A percentile compares a stretch with the other conserved stretches of the same genome.
phyloP scores from a whole-genome alignment of 2,329 filamentous ascomycete species.

The Aureobasidium sp. region DNA sequence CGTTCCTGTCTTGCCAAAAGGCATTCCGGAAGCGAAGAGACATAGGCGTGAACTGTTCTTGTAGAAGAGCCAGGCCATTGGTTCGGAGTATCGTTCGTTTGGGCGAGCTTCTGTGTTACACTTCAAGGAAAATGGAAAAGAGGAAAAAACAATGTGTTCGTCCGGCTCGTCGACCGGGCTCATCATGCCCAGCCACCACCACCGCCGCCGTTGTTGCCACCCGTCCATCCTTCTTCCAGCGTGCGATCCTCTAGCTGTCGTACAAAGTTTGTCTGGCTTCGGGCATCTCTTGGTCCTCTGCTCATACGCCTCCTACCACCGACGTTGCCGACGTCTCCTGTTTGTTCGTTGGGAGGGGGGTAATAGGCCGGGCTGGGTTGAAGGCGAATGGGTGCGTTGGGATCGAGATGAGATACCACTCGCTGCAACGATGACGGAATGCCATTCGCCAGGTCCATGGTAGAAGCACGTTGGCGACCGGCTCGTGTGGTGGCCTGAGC shows the following conservation, averaged over 20 bases:
- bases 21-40: not conserved
- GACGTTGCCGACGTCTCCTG: constrained; percentile 54
- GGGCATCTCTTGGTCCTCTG: constrained; percentile 39
- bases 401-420: constrained; percentile 91
- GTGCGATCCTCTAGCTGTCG: constrained; percentile 90
- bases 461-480: constrained; percentile 81
- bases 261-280: constrained; percentile 75
- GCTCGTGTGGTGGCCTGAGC: constrained; percentile 68
- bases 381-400: constrained; percentile 83
- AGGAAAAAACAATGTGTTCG: not conserved
- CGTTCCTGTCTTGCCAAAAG: not conserved
- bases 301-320: constrained; percentile 62
- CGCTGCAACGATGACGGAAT: constrained; percentile 89
- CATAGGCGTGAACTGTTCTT: not conserved
- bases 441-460: constrained; percentile 73
- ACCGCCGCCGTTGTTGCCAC: constrained; percentile 35
- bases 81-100: not conserved
- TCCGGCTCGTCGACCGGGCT: not conserved
- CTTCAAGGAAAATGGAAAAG: not conserved
- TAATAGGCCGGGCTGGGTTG: constrained; percentile 97
- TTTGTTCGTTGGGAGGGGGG: constrained; percentile 75
- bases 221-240: constrained; percentile 69
- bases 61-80: not conserved
- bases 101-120: not conserved
- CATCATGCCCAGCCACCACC: constrained; percentile 14